Conservation (phyloP, 2,329 filamentous ascomycete genomes). For the Drechslerella coelobrocha region DNA sequence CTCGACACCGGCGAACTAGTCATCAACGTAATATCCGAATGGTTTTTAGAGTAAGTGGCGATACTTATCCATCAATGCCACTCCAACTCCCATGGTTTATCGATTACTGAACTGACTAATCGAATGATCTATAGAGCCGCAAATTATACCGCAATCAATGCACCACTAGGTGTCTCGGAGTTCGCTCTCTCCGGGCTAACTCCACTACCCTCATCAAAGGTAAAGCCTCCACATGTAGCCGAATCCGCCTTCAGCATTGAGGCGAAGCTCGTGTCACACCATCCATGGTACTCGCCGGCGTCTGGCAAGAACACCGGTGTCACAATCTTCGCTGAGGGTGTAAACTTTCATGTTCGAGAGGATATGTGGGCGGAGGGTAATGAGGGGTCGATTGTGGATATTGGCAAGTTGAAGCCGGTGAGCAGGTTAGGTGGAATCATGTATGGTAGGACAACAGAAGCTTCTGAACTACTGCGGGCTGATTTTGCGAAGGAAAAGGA, state of each 20-base stretch:
- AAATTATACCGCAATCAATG: constrained; percentile 79
- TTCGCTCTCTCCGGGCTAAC: constrained; percentile 81
- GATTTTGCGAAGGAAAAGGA: constrained; percentile 65
- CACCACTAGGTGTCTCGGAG: constrained; percentile 77
- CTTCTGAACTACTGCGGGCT: constrained; percentile 72
- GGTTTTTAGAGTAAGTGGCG: constrained; percentile 74
- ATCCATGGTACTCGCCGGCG: constrained; percentile 75
- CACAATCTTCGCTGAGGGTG: constrained; percentile 79
- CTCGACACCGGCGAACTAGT: constrained; percentile 75
- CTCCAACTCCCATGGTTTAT: constrained; percentile 1
- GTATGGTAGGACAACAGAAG: constrained; percentile 75
- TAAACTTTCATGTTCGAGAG: constrained; percentile 85
- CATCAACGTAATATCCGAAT: constrained; percentile 86
- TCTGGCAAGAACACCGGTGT: constrained; percentile 78
- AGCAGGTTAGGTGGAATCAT: constrained; percentile 83
- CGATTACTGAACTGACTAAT: too few relatives aligned
- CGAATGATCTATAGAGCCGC: constrained; percentile 67
- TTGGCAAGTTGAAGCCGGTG: constrained; percentile 76
- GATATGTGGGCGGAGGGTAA: constrained; percentile 82
- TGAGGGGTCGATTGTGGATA: constrained; percentile 70
- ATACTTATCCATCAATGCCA: not conserved
- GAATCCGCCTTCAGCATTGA: constrained; percentile 87
- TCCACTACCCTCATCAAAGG: constrained; percentile 69
- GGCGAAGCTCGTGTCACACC: constrained; percentile 73
- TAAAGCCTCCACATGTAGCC: constrained; percentile 74